Percentiles rank a stretch among this genome's conserved stretches.
These are phyloP conservation scores for Zalaria obscura DNA, from an alignment of 2,329 filamentous ascomycete species.

Conservation along the genomic window DNA sequence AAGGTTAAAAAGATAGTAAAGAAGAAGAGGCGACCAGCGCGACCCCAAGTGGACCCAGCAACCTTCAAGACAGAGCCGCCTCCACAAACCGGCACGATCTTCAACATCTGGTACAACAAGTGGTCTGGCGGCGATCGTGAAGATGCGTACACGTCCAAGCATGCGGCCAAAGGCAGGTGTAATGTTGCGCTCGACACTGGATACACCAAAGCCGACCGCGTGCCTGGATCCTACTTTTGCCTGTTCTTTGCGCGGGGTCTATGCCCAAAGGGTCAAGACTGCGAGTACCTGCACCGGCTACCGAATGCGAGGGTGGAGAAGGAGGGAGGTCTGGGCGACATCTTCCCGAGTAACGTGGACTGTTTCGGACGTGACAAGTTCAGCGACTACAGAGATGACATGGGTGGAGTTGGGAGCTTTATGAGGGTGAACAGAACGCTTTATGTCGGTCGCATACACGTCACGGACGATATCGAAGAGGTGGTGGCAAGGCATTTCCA, in stretches of 20 bases:
- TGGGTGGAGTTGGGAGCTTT: slow-evolving; percentile 88
- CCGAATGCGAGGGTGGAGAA: slow-evolving; percentile 39
- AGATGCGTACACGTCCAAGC: slow-evolving; percentile 76
- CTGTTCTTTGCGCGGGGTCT: slow-evolving; percentile 75
- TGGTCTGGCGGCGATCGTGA: slow-evolving; percentile 93
- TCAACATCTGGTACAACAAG: slow-evolving; percentile 99
- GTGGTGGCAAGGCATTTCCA: slow-evolving; percentile 88
- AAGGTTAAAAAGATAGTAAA: slow-evolving; percentile 87
- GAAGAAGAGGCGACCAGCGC: slow-evolving; percentile 78
- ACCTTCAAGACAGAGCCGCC: slow-evolving; percentile 73
- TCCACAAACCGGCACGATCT: slow-evolving; percentile 85
- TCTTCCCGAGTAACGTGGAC: slow-evolving; percentile 88
- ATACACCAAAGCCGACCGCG: slow-evolving; percentile 35
- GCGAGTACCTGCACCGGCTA: slow-evolving; percentile 82
- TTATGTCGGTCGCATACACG: slow-evolving; percentile 87
- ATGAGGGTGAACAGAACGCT: slow-evolving; percentile 87
- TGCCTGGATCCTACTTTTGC: slow-evolving; percentile 68
- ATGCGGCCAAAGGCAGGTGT: slow-evolving; percentile 71
- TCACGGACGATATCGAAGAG: slow-evolving; percentile 94
- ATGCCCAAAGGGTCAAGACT: slow-evolving; percentile 79
- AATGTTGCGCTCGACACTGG: slow-evolving; percentile 57
- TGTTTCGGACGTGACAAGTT: slow-evolving; percentile 91
- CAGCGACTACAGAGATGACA: slow-evolving; percentile 86
- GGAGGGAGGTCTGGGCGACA: slow-evolving; percentile 51
- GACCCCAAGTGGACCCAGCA: slow-evolving; percentile 78